Percentiles rank a stretch among this genome's conserved stretches.
These are phyloP conservation scores for Entrophospora sp. DNA, from an alignment of 192 early-diverging fungal species.

Conservation along the genomic window DNA sequence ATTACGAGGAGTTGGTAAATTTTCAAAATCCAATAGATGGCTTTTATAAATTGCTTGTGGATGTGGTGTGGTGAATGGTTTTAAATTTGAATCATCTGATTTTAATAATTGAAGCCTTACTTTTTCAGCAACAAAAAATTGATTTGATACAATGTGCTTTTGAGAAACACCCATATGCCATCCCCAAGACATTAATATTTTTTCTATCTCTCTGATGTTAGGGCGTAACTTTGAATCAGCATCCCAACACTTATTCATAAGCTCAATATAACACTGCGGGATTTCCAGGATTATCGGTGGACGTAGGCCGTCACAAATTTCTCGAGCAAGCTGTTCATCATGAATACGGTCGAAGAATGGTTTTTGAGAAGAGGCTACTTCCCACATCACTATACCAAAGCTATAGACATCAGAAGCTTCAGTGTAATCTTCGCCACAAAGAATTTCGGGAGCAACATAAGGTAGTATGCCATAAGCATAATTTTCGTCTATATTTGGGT, in stretches of 20 bases:
- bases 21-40: neutral
- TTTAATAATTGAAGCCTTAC: neutral
- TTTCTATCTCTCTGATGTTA: conserved; percentile 13
- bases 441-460: conserved; percentile 27
- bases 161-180: conserved; percentile 15
- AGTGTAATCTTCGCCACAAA: conserved; percentile 23
- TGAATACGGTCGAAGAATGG: conserved; percentile 23
- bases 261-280: neutral
- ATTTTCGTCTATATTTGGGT: neutral
- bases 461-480: neutral
- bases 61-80: neutral
- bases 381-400: conserved; percentile 38
- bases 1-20: neutral
- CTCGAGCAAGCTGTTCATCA: neutral
- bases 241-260: conserved; percentile 8
- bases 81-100: neutral
- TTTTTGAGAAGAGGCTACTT: conserved; percentile 23
- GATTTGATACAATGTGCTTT: neutral
- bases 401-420: conserved; percentile 31
- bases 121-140: conserved; percentile 9
- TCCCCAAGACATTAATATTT: conserved; percentile 13
- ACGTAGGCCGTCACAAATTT: conserved; percentile 12
- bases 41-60: neutral
- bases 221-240: neutral
- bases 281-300: neutral